These are phyloP conservation scores for Westerdykella ornata DNA, from an alignment of 2,329 filamentous ascomycete genomes.

Conservation along the genomic window DNA sequence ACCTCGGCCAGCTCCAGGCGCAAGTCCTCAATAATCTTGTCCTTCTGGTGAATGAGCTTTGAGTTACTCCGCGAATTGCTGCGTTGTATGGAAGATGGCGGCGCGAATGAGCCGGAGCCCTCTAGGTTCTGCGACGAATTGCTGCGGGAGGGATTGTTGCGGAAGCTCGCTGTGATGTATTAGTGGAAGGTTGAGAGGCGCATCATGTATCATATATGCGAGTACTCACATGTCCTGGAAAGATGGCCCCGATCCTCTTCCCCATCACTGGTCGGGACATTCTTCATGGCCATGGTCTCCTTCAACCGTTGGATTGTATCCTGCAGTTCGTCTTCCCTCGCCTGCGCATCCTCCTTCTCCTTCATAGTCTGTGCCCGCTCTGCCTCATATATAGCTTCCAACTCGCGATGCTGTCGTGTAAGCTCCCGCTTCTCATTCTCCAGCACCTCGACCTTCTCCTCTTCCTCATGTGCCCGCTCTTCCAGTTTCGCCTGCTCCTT, in stretches of 20 bases:
- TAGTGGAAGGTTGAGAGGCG: conserved; percentile 8
- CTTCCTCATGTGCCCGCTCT: conserved; percentile 78
- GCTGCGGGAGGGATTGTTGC: conserved; percentile 40
- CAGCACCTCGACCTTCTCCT: conserved; percentile 73
- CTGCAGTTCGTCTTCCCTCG: conserved; percentile 85
- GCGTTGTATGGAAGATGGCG: conserved; percentile 73
- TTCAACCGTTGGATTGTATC: conserved; percentile 84
- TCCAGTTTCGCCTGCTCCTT: conserved; percentile 81
- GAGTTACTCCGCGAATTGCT: conserved; percentile 87
- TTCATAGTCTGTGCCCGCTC: conserved; percentile 81
- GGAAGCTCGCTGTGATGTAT: conserved; percentile 35
- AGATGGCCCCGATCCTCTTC: conserved; percentile 42
- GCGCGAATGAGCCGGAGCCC: conserved; percentile 75
- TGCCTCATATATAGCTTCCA: conserved; percentile 87
- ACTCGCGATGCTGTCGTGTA: conserved; percentile 75
- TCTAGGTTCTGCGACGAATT: conserved; percentile 61
- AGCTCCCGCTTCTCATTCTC: conserved; percentile 80
- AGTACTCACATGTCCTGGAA: conserved; percentile 46
- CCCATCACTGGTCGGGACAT: conserved; percentile 47
- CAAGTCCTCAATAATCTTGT: conserved; percentile 89
- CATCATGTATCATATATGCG: background rate
- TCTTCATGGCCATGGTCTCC: conserved; percentile 75
- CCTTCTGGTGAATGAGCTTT: conserved; percentile 86
- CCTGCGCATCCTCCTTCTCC: conserved; percentile 82
- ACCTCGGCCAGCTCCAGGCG: conserved; percentile 88